Conservation (phyloP, 257 asterid genomes). For the Gentiana macrophylla region DNA sequence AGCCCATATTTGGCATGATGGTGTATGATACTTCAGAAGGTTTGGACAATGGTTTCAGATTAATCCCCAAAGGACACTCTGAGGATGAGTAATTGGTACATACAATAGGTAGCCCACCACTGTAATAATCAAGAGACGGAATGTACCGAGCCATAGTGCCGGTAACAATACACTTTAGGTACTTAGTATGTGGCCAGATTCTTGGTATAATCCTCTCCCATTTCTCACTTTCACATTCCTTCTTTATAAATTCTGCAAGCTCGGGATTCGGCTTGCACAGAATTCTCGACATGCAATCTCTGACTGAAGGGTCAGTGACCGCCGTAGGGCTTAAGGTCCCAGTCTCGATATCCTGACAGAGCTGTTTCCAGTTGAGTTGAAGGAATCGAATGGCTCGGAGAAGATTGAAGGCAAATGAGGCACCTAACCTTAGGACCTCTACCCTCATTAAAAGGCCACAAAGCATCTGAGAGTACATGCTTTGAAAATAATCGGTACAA, state of each 20-base stretch:
- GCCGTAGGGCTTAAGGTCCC: constrained; percentile 36
- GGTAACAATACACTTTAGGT: too few species aligned
- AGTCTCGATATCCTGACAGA: constrained; percentile 33
- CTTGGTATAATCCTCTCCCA: constrained; percentile 53
- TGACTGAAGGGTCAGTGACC: constrained; percentile 20
- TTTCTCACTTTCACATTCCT: constrained; percentile 8
- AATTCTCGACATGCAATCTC: constrained; percentile 17
- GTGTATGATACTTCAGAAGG: too few species aligned
- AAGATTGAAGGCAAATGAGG: constrained; percentile 54
- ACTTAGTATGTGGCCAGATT: constrained; percentile 46
- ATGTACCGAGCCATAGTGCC: too few species aligned
- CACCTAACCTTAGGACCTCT: constrained; percentile 34
- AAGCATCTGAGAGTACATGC: too few species aligned
- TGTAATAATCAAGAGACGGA: too few species aligned
- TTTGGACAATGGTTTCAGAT: too few species aligned
- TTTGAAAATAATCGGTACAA: too few species aligned
- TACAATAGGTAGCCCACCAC: too few species aligned
- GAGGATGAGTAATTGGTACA: too few species aligned
- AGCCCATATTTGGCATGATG: too few species aligned
- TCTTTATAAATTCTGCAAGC: constrained; percentile 28
- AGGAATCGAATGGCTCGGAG: constrained; percentile 61
- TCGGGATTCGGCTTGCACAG: constrained; percentile 25
- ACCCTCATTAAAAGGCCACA: too few species aligned
- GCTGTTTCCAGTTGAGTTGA: constrained; percentile 38
- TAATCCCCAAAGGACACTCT: too few species aligned